A percentile compares a stretch with the other conserved stretches of the same genome.
Evolutionary conservation across 257 asterid species (phyloP).

Genomic region (Thymus quinquecostatus): DNA sequence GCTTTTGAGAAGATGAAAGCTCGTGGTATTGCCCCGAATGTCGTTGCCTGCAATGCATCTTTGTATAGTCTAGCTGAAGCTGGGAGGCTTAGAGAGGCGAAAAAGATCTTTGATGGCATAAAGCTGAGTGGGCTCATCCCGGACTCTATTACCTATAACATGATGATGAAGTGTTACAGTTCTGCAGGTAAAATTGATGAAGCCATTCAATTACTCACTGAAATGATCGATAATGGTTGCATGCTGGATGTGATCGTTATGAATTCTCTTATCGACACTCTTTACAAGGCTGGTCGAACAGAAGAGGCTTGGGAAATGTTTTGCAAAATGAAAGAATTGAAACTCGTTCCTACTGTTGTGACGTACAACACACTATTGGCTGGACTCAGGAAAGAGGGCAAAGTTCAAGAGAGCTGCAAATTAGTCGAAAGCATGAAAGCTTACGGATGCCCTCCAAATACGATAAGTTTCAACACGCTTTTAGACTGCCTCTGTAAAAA

Average conservation of each 20-base stretch:
- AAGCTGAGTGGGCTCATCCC: constrained; percentile 74
- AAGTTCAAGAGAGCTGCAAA: constrained; percentile 62
- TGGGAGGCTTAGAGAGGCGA: constrained; percentile 85
- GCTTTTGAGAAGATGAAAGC: constrained; percentile 84
- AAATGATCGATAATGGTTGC: constrained; percentile 74
- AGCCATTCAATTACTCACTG: constrained; percentile 66
- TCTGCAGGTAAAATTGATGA: constrained; percentile 75
- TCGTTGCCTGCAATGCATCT: constrained; percentile 86
- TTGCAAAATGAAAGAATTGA: constrained; percentile 71
- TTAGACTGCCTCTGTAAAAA: constrained; percentile 88
- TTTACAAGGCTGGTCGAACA: constrained; percentile 78
- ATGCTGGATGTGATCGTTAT: constrained; percentile 74
- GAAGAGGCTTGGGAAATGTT: constrained; percentile 86
- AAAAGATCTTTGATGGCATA: constrained; percentile 68
- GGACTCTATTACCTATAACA: constrained; percentile 87
- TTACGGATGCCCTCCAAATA: constrained; percentile 76
- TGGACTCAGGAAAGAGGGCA: constrained; percentile 88
- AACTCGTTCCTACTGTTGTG: constrained; percentile 83
- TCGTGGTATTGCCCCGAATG: constrained; percentile 78
- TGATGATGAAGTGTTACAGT: constrained; percentile 94
- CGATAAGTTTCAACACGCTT: constrained; percentile 81
- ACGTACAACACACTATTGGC: constrained; percentile 92
- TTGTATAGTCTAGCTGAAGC: constrained; percentile 71
- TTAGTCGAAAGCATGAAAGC: constrained; percentile 71
- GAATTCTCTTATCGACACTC: constrained; percentile 85